Percentiles rank a stretch among this genome's conserved stretches.
Evolutionary conservation across 306 rosid genomes (phyloP).

Genomic region (Acacia melanoxylon): DNA sequence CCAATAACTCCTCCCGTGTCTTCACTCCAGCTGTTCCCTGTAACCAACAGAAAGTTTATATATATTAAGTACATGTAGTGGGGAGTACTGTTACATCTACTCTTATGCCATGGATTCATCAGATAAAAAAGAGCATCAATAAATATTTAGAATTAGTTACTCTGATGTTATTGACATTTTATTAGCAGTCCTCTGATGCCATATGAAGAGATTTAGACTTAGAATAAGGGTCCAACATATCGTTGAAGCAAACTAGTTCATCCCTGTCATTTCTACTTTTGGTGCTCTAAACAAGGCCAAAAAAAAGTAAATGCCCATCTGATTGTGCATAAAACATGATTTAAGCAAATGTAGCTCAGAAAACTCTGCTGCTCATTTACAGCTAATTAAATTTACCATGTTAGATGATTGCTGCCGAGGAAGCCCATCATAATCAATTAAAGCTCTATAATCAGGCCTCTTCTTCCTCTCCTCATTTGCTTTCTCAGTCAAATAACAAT

Average conservation of each 20-base stretch:
- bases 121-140: slow-evolving; percentile 3
- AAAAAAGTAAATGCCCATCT: neutral
- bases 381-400: slow-evolving; percentile 50
- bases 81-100: slow-evolving; percentile 6
- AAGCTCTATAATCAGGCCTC: slow-evolving; percentile 63
- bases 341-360: slow-evolving; percentile 12
- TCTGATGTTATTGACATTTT: neutral
- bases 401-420: slow-evolving; percentile 47
- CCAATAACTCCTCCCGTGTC: slow-evolving; percentile 86
- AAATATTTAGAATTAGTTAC: slow-evolving; percentile 7
- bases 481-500: slow-evolving; percentile 55
- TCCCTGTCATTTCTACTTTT: neutral
- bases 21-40: slow-evolving; percentile 64
- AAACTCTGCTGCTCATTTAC: neutral
- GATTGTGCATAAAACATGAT: neutral
- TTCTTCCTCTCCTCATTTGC: slow-evolving; percentile 70
- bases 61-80: neutral
- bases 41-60: slow-evolving; percentile 24
- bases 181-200: neutral
- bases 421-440: slow-evolving; percentile 85
- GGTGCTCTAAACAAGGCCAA: neutral
- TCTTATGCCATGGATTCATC: neutral
- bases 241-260: slow-evolving; percentile 16
- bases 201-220: slow-evolving; percentile 2
- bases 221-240: slow-evolving; percentile 1